phyloP scores from a whole-genome alignment of 2,329 filamentous ascomycete species.

The Xylaria sp. region DNA sequence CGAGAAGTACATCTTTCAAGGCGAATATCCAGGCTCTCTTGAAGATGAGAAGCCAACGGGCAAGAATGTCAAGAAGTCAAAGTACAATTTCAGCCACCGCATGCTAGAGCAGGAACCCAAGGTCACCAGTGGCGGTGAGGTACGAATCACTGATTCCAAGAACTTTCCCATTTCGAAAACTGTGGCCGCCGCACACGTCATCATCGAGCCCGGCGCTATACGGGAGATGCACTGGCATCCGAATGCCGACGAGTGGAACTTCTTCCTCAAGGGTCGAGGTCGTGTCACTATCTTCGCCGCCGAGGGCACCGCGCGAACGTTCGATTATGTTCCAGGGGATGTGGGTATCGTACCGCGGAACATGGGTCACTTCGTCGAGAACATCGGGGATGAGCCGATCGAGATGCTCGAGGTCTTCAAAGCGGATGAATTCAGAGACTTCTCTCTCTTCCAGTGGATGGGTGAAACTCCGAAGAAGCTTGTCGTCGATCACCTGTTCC shows the following conservation, averaged over 20 bases:
- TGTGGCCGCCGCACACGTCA: conserved; percentile 77
- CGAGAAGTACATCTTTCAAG: conserved; percentile 83
- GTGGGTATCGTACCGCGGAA: conserved; percentile 81
- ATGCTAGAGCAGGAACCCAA: conserved; percentile 77
- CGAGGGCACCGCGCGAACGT: conserved; percentile 75
- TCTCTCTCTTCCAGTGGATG: conserved; percentile 80
- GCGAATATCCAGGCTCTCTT: conserved; percentile 71
- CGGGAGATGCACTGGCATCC: conserved; percentile 89
- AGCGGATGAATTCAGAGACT: conserved; percentile 76
- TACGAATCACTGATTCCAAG: conserved; percentile 79
- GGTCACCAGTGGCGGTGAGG: conserved; percentile 73
- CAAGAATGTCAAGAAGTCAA: conserved; percentile 72
- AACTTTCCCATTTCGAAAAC: conserved; percentile 81
- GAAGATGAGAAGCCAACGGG: conserved; percentile 71
- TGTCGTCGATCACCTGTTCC: conserved; percentile 74
- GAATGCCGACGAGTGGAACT: conserved; percentile 82
- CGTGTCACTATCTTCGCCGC: conserved; percentile 80
- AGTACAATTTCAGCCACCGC: conserved; percentile 75
- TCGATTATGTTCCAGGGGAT: conserved; percentile 79
- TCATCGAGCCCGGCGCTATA: conserved; percentile 76
- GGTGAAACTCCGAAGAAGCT: conserved; percentile 75
- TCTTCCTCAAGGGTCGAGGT: conserved; percentile 78
- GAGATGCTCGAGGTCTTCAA: conserved; percentile 82
- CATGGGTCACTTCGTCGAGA: conserved; percentile 86
- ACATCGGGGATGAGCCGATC: conserved; percentile 78